Conservation (phyloP, 2,329 filamentous ascomycete species). For the Alternaria sp. region DNA sequence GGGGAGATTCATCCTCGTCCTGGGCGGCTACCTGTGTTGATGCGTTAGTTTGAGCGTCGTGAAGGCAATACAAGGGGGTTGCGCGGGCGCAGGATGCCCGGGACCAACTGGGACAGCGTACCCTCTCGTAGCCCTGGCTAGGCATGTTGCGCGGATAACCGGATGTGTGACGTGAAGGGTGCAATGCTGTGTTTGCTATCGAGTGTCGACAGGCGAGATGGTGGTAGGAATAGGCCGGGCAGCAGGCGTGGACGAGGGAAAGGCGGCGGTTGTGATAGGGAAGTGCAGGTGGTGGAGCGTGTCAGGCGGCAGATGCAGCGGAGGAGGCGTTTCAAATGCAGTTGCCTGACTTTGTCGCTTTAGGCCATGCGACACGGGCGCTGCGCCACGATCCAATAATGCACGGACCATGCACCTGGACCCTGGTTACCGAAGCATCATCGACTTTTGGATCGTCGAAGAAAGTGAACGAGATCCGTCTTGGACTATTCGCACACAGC, state of each 20-base stretch:
- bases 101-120: constrained; percentile 43
- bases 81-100: constrained; percentile 21
- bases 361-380: constrained; percentile 7
- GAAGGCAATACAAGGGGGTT: constrained; percentile 5
- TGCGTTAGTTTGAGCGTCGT: constrained; percentile 25
- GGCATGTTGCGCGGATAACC: constrained; percentile 50
- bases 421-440: constrained; percentile 18
- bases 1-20: constrained; percentile 53
- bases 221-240: not conserved
- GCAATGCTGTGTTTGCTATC: not conserved
- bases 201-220: not conserved
- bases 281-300: constrained; percentile 9
- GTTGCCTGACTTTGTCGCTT: constrained; percentile 6
- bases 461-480: not conserved
- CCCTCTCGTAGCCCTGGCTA: constrained; percentile 59
- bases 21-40: constrained; percentile 52
- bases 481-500: not conserved
- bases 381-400: constrained; percentile 15
- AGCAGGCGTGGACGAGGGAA: constrained; percentile 15
- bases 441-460: constrained; percentile 12
- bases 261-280: constrained; percentile 14
- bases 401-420: constrained; percentile 2
- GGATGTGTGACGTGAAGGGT: constrained; percentile 9
- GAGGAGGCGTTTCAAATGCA: constrained; percentile 19
- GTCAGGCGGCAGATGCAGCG: constrained; percentile 19